Percentiles rank a stretch among this genome's conserved stretches.
Conservation (phyloP, 495 filamentous ascomycete species). For the Darksidea phi region DNA sequence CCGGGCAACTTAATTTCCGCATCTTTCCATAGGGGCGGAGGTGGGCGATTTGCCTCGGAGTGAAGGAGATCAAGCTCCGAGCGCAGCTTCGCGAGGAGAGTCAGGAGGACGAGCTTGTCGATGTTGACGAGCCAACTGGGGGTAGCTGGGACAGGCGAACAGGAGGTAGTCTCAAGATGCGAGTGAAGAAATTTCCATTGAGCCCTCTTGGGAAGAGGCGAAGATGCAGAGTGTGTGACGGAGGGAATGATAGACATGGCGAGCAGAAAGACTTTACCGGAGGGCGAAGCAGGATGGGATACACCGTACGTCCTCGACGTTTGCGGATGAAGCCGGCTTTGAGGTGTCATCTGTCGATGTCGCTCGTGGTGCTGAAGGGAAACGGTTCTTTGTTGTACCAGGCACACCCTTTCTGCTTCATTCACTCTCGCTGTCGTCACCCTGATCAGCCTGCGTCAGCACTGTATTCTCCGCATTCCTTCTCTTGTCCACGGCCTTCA, state of each 20-base stretch:
- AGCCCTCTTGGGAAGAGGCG: not conserved
- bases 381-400: not conserved
- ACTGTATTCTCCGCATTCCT: conserved; percentile 44
- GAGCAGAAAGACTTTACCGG: not conserved
- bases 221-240: not conserved
- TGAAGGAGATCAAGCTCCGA: conserved; percentile 9
- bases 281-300: not conserved
- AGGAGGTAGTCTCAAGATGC: not conserved
- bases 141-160: not conserved
- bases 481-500: conserved; percentile 50
- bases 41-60: not conserved
- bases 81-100: conserved; percentile 1
- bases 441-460: conserved; percentile 51
- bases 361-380: not conserved
- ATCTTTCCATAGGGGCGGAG: not conserved
- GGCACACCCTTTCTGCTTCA: not conserved
- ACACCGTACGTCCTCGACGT: not conserved
- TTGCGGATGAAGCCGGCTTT: not conserved
- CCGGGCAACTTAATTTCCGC: not conserved
- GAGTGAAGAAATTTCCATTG: conserved; percentile 1
- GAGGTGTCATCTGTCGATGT: not conserved
- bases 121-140: not conserved
- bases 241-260: not conserved
- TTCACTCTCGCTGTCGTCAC: conserved; percentile 50
- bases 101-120: conserved; percentile 1